A percentile compares a stretch with the other conserved stretches of the same genome.
These are phyloP conservation scores for Alliaria petiolata DNA, from an alignment of 345 rosid genomes.

Conservation along the genomic window DNA sequence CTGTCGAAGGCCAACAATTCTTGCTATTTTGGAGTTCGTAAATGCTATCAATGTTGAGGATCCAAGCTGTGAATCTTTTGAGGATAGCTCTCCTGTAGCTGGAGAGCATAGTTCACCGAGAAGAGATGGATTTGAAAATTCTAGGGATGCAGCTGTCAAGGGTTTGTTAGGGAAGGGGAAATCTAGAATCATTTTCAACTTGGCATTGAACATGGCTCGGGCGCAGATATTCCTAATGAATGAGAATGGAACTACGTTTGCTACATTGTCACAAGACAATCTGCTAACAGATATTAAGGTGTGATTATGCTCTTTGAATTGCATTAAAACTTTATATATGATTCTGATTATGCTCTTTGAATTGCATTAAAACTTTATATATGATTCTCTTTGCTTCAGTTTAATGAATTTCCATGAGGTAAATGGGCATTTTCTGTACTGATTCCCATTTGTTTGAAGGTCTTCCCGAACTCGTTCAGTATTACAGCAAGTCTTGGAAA, in stretches of 20 bases:
- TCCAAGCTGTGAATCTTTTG: conserved; percentile 52
- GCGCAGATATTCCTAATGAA: conserved; percentile 91
- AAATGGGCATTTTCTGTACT: conserved; percentile 7
- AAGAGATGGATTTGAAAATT: conserved; percentile 45
- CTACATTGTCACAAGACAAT: conserved; percentile 87
- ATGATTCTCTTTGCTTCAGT: background rate
- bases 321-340: too few relatives aligned
- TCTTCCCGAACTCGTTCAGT: conserved; percentile 94
- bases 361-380: background rate
- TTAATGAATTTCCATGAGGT: background rate
- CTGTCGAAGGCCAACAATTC: conserved; percentile 92
- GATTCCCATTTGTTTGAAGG: conserved; percentile 41
- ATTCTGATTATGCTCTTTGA: too few relatives aligned
- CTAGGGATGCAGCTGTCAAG: conserved; percentile 65
- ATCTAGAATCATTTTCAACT: conserved; percentile 73
- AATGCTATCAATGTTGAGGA: conserved; percentile 64
- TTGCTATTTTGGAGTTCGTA: conserved; percentile 90
- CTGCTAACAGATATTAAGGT: conserved; percentile 89
- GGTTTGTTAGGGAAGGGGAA: conserved; percentile 95
- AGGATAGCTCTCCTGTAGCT: conserved; percentile 53
- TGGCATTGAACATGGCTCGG: conserved; percentile 79
- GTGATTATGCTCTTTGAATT: conserved; percentile 21
- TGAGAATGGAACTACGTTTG: conserved; percentile 84
- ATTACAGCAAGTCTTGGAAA: conserved; percentile 89
- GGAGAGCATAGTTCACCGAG: conserved; percentile 38